phyloP scores from a whole-genome alignment of 768 basidiomycete species.

The Coprinopsis marcescibilis region DNA sequence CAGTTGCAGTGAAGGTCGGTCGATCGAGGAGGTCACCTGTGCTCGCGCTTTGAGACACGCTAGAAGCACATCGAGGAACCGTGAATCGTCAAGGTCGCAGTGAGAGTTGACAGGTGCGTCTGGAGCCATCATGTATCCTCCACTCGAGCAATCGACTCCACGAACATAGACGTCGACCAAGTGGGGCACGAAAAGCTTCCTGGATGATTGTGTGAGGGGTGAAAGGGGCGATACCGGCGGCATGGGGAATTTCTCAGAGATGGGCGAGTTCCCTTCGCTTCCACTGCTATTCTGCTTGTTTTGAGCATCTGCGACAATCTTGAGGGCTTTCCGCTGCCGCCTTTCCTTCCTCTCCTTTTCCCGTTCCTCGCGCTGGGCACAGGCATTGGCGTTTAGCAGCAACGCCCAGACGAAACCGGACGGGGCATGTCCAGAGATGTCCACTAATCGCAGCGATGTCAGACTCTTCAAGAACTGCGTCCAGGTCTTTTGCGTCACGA shows the following conservation, averaged over 20 bases:
- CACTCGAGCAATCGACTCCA: constrained; percentile 32
- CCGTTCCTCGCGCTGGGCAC: constrained; percentile 22
- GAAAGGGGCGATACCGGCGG: constrained; percentile 5
- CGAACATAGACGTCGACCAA: constrained; percentile 34
- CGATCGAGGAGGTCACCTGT: neutral
- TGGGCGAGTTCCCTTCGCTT: neutral
- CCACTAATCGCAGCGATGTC: constrained; percentile 28
- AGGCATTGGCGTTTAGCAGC: constrained; percentile 29
- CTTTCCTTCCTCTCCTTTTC: constrained; percentile 14
- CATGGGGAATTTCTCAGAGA: neutral
- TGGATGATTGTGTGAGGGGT: neutral
- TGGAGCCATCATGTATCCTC: constrained; percentile 34
- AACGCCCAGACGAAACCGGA: constrained; percentile 36
- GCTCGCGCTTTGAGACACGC: constrained; percentile 17
- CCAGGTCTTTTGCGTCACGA: constrained; percentile 37
- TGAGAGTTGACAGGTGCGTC: constrained; percentile 27
- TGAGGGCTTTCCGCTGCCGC: constrained; percentile 11
- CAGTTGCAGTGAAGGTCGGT: neutral
- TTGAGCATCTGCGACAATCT: neutral
- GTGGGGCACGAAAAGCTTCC: constrained; percentile 24
- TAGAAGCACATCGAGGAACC: constrained; percentile 34
- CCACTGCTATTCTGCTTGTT: neutral
- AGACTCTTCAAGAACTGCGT: constrained; percentile 24
- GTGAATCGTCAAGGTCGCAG: constrained; percentile 33
- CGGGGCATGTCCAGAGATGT: constrained; percentile 31